Evolutionary conservation across 257 asterid genomes (phyloP).

Genomic region (Solanum habrochaites): DNA sequence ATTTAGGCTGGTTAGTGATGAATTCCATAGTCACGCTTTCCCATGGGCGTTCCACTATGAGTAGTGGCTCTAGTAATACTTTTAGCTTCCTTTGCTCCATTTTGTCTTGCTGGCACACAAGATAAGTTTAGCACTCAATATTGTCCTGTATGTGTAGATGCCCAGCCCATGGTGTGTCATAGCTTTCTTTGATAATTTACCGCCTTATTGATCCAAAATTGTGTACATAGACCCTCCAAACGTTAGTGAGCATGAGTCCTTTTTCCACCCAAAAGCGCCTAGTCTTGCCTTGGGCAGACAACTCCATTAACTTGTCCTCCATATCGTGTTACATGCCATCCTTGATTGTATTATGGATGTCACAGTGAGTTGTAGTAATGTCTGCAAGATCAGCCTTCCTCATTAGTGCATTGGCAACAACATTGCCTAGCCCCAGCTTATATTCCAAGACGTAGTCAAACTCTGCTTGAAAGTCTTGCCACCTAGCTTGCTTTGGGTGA

Average conservation of each 20-base stretch:
- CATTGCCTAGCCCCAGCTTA: neutral
- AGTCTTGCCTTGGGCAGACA: neutral
- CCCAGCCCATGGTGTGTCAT: rapidly evolving
- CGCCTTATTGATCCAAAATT: neutral
- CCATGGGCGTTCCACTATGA: neutral
- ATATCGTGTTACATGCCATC: neutral
- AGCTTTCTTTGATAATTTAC: too few species aligned
- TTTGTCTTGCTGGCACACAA: neutral
- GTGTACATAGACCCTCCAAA: neutral
- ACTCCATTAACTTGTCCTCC: neutral
- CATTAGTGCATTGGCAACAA: neutral
- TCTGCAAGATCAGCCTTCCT: neutral
- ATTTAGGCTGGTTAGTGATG: neutral
- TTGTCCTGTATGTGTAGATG: rapidly evolving
- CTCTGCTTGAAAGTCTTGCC: too few species aligned
- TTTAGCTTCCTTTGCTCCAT: rapidly evolving
- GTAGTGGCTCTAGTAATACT: neutral
- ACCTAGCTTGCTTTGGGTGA: too few species aligned
- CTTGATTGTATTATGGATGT: too few species aligned
- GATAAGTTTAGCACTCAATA: too few species aligned
- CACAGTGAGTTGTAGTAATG: neutral
- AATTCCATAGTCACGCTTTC: neutral
- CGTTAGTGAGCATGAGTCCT: too few species aligned
- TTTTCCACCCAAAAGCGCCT: neutral
- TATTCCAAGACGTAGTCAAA: too few species aligned